Conservation (phyloP, 2,329 filamentous ascomycete species). For the Cytospora mali region DNA sequence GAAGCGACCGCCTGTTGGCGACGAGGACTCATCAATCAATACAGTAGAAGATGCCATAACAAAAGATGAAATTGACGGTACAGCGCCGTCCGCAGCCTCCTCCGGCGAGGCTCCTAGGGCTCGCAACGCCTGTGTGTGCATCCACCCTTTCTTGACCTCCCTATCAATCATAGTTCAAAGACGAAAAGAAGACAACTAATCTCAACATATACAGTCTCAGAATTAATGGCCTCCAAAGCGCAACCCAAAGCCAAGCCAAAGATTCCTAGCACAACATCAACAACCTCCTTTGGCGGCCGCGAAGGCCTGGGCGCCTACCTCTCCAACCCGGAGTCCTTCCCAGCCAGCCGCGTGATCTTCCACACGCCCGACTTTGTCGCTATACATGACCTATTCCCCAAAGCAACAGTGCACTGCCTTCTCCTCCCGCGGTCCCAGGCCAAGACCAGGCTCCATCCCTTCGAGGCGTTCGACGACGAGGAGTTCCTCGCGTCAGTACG, state of each 20-base stretch:
- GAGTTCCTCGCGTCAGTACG: slow-evolving; percentile 68
- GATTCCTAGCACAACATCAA: slow-evolving; percentile 28
- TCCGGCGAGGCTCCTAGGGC: slow-evolving; percentile 31
- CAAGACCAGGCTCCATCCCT: slow-evolving; percentile 69
- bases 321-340: slow-evolving; percentile 60
- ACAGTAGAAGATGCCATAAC: slow-evolving; percentile 43
- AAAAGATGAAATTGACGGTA: slow-evolving; percentile 43
- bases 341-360: slow-evolving; percentile 63
- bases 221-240: slow-evolving; percentile 56
- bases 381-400: slow-evolving; percentile 84
- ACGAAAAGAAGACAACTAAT: slow-evolving; percentile 24
- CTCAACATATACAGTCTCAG: slow-evolving; percentile 44
- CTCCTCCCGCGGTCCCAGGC: slow-evolving; percentile 74
- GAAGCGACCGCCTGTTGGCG: slow-evolving; percentile 12
- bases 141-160: neutral
- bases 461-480: slow-evolving; percentile 72
- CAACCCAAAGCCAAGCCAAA: slow-evolving; percentile 29
- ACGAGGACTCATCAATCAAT: slow-evolving; percentile 23
- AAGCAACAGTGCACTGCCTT: slow-evolving; percentile 81
- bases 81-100: slow-evolving; percentile 36
- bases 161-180: neutral
- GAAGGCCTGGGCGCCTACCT: slow-evolving; percentile 71
- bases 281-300: slow-evolving; percentile 46
- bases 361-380: slow-evolving; percentile 70
- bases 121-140: slow-evolving; percentile 46